Evolutionary conservation across 208 protist species (phyloP), one percentile per base, ranked within the genome.

Genomic region (Trypanosoma lewisi): DNA sequence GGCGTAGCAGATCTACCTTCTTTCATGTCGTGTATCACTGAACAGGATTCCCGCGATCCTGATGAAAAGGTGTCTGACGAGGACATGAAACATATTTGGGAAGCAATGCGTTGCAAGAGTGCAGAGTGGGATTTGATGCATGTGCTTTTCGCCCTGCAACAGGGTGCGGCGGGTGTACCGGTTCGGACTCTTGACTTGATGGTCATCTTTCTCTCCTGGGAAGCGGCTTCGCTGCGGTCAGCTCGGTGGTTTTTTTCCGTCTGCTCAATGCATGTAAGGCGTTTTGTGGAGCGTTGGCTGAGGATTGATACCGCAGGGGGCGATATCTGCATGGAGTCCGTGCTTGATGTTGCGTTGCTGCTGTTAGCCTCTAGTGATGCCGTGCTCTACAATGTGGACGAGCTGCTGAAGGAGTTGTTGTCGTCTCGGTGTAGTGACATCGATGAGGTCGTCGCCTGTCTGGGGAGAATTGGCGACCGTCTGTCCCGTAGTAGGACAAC

Each of bases 141-240:
- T 17, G 14, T 19, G 8, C 33, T 65, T 16, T 65, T 56, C 19
- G 31, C 59, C 27, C 3, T 65, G 31, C 56, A 62, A 28, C 25
- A 52, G 28, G 33, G 45, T 6, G 47, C 59, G 34, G 21, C 47
- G 2, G 42, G 11, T 4, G 48, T 37, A 17, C 59, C 48, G 47
- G 25, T 55, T 30, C 28, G 47, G 17, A 21, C 25, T 2, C 14
- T 56, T 4, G 45, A 55, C 41, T 5, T 65, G 16, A 55, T 65
- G 59, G 31, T 65, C n/a, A 30, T 57, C 27, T 17, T 73, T 9
- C 67, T 73, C n/a, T 73, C 48, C n/a, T 65, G 67, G 57, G 36
- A 42, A 19, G 55, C 67, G 5, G 28, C 51, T 3, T 8, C 42
- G 9, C 8, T 33, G 37, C 33, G 25, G 5, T 49, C 36, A 4